Base-by-base conservation (phyloP, 2,329 filamentous ascomycete genomes). In the Dothiorella sarmentorum region DNA sequence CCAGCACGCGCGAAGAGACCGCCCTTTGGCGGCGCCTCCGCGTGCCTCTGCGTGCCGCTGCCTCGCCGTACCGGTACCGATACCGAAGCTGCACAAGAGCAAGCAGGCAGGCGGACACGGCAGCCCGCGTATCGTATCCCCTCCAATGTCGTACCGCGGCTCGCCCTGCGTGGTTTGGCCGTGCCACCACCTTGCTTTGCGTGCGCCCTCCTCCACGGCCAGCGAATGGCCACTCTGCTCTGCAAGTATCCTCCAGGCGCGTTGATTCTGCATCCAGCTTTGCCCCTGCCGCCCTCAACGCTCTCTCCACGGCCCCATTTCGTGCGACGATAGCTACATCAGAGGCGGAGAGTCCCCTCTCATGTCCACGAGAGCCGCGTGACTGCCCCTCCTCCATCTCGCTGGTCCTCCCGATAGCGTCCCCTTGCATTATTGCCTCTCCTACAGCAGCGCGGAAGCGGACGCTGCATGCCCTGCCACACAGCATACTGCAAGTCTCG, bases 131-230 rank as follows among this genome's bases (percentile, higher is more conserved):
- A 26, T 37, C 47, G 47, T 51, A 51, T 51, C 20, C 11, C 44
- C n/a, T n/a, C 20, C 47, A 51, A 51, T 51, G 47, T 51, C 31
- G 31, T 18, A 51, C 47, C 7, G 47, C 47, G 47, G 31, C 47
- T 37, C 47, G 47, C 47, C 47, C 47, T 51, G 47, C 47, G 47
- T 51, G 47, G 47, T 51, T 49, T 26, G 15, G 47, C 31, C 31
- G 47, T 51, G 31, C 31, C 47, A 51, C 47, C 47, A 51, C 47
- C 47, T 51, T 51, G 47, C 47, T 51, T n/a, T 51, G 31, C 45
- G 47, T 18, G 47, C 31, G 47, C 31, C 47, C 24, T 51, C 31
- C 31, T n/a, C 47, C 47, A 51, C 26, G 18, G 20, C 47, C 47
- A 37, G 47, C 31, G 47, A 51, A 37, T 51, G 29, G 29, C 29